Base-by-base conservation (phyloP, 371 early-diverging fungal genomes). In the Blyttiomyces sp. region DNA sequence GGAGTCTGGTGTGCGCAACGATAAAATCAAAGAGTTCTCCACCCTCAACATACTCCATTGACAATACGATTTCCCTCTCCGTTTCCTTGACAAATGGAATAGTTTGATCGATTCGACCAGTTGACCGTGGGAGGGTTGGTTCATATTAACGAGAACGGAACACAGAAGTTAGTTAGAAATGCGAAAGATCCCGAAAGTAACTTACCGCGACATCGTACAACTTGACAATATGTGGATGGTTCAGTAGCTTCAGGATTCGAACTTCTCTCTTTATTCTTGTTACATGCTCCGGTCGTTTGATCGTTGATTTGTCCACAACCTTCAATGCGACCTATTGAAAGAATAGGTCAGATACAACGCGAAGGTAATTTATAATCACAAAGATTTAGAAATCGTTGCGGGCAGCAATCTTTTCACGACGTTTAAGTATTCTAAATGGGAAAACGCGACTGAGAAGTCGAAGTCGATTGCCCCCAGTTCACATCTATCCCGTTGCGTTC, bases 11-110 rank as follows among this genome's bases (percentile, higher is more conserved):
- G 44, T 81, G 74, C 11, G 81, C 73, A 1, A 82, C 75, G 31
- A 87, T 81, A 49, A 75, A 76, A 60, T 85, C 84, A 49, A 83
- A 81, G 13, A 87, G 69, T 67, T 85, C 85, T 17, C 78, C 76
- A 16, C 76, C 76, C 33, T 72, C 66, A 27, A 75, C 68, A 45
- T 70, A 69, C 61, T 75, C 72, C 70, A 75, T 66, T 2, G 63
- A 54, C 36, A 75, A 39, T 11, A 75, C 66, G 24, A 75, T 75
- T 27, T 75, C 72, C 31, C 64, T 63, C n/a, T 75, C 76, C 26
- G 76, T 75, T 66, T 75, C 76, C 66, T 62, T 23, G 16, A 28
- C 4, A 30, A 26, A 26, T 17, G 32, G 30, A 3, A 17, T 19
- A 3, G 4, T 11, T 43, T 36, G 34, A 28, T 28, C 36, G 17